Conservation (phyloP, 495 filamentous ascomycete genomes). For the Talaromyces trachyspermus region DNA sequence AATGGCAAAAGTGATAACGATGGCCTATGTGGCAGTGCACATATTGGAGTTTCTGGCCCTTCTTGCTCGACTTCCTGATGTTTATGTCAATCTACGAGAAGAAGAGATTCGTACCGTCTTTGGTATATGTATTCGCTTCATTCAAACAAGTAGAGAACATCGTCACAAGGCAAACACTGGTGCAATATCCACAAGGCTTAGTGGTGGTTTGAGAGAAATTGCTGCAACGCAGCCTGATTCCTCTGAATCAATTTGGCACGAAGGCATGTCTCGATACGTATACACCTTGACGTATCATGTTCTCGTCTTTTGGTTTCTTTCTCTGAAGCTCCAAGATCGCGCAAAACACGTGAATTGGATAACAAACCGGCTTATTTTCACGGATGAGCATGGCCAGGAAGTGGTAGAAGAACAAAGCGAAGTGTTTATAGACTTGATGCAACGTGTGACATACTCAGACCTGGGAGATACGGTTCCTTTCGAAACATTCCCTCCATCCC, state of each 20-base stretch:
- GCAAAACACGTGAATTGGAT: conserved; percentile 85
- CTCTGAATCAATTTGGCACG: conserved; percentile 27
- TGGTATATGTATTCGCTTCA: conserved; percentile 85
- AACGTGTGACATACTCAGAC: conserved; percentile 80
- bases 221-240: conserved; percentile 16
- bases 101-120: conserved; percentile 89
- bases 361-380: conserved; percentile 70
- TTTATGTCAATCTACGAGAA: conserved; percentile 80
- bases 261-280: conserved; percentile 66
- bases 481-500: conserved; percentile 50
- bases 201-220: conserved; percentile 35
- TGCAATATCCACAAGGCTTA: conserved; percentile 28
- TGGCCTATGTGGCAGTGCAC: conserved; percentile 82
- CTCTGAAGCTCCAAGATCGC: conserved; percentile 74
- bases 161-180: conserved; percentile 29
- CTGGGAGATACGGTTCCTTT: conserved; percentile 50
- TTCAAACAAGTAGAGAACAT: conserved; percentile 64
- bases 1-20: conserved; percentile 92
- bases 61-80: conserved; percentile 72
- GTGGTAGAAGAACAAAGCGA: conserved; percentile 86
- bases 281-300: conserved; percentile 90
- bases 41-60: conserved; percentile 88
- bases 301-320: conserved; percentile 93
- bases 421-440: conserved; percentile 94
- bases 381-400: conserved; percentile 63